Percentiles rank a stretch among this genome's conserved stretches.
Evolutionary conservation across 805 yeast genomes (phyloP).

Genomic region (Wickerhamiella qilinensis): DNA sequence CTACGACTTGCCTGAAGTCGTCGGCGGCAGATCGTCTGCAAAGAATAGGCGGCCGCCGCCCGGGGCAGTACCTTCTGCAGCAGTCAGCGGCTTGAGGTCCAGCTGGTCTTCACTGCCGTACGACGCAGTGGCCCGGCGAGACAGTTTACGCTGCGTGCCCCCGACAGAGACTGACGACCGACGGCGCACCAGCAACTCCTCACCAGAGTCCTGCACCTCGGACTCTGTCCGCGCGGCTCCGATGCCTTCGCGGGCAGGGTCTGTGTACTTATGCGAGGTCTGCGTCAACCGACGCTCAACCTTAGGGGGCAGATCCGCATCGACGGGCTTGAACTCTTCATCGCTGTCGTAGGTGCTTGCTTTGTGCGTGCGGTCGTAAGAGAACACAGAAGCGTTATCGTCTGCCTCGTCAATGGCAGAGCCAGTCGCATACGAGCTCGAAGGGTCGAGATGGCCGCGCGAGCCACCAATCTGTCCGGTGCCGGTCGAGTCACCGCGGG

Average conservation of each 20-base stretch:
- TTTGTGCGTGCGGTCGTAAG: conserved; percentile 19
- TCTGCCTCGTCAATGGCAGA: conserved; percentile 8
- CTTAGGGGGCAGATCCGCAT: conserved; percentile 16
- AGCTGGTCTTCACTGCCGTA: conserved; percentile 17
- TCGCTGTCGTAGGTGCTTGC: conserved; percentile 16
- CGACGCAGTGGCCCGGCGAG: conserved; percentile 22
- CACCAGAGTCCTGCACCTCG: conserved; percentile 13
- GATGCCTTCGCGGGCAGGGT: conserved; percentile 14
- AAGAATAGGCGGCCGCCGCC: conserved; percentile 16
- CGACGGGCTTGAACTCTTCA: conserved; percentile 19
- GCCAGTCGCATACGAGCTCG: conserved; percentile 1
- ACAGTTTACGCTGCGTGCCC: conserved; percentile 9
- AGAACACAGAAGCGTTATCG: conserved; percentile 18
- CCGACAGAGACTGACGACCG: conserved; percentile 14
- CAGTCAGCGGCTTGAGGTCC: conserved; percentile 17
- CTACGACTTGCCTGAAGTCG: conserved; percentile 21
- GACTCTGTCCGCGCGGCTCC: conserved; percentile 21
- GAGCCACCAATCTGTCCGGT: not conserved
- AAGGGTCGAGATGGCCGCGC: not conserved
- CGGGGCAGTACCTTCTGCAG: conserved; percentile 4
- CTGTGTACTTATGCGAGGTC: conserved; percentile 21
- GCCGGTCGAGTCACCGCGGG: not conserved
- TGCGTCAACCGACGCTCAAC: conserved; percentile 21
- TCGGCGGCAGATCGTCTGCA: conserved; percentile 21
- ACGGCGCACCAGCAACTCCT: conserved; percentile 16